Percentiles rank a stretch among this genome's conserved stretches.
phyloP scores from a whole-genome alignment of 1,284 basidiomycete genomes.

The Irpex sp. region DNA sequence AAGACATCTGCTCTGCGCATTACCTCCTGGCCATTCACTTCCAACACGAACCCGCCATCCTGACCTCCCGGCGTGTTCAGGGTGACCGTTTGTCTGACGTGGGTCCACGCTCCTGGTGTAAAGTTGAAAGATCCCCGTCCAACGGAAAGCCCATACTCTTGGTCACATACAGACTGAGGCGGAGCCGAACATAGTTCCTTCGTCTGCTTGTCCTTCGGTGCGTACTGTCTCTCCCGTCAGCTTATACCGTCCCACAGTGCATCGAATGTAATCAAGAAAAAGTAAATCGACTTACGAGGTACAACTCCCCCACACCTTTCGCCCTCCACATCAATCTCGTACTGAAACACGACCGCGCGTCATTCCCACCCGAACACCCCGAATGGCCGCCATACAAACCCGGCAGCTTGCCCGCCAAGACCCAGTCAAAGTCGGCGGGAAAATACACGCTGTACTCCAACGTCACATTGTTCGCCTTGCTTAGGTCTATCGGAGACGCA shows the following conservation, averaged over 20 bases:
- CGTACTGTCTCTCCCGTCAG: conserved; percentile 45
- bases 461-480: conserved; percentile 46
- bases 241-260: background rate
- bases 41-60: conserved; percentile 35
- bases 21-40: conserved; percentile 51
- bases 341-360: conserved; percentile 64
- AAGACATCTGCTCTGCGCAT: conserved; percentile 56
- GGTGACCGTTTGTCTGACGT: conserved; percentile 55
- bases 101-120: conserved; percentile 63
- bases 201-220: conserved; percentile 51
- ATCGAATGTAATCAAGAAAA: background rate
- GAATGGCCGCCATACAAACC: conserved; percentile 68
- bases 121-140: conserved; percentile 74
- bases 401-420: conserved; percentile 68
- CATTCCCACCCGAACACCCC: conserved; percentile 66
- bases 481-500: conserved; percentile 50
- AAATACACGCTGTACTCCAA: conserved; percentile 67
- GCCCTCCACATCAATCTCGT: conserved; percentile 74
- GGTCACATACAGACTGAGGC: conserved; percentile 57
- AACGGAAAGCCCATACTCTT: conserved; percentile 66
- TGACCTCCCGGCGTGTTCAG: conserved; percentile 65
- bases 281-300: conserved; percentile 49
- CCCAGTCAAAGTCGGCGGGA: conserved; percentile 61
- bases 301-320: conserved; percentile 62
- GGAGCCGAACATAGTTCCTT: conserved; percentile 50